Conservation (phyloP, 2,329 filamentous ascomycete genomes). For the Fusarium temperatum region DNA sequence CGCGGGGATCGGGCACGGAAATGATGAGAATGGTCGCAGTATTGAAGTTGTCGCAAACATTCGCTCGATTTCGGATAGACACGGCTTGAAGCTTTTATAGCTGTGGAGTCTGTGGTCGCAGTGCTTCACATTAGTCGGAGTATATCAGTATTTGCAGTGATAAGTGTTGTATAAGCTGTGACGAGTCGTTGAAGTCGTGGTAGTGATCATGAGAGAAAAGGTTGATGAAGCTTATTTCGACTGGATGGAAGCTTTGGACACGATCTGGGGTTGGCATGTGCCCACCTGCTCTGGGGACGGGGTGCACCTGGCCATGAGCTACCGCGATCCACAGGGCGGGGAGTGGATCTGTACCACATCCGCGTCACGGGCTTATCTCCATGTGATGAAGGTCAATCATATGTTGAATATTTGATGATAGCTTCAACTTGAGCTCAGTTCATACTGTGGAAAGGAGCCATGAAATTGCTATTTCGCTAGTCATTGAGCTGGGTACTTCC, state of each 20-base stretch:
- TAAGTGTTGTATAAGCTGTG: background rate
- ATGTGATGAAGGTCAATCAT: constrained; percentile 21
- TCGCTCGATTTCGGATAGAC: constrained; percentile 12
- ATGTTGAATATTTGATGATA: background rate
- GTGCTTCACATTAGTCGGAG: background rate
- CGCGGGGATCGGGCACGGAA: background rate
- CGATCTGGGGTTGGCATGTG: constrained; percentile 36
- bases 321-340: constrained; percentile 27
- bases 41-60: constrained; percentile 15
- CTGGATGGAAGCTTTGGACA: constrained; percentile 15
- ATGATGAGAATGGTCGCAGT: background rate
- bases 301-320: constrained; percentile 35
- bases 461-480: fast-evolving
- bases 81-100: background rate
- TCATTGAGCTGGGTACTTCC: background rate
- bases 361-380: constrained; percentile 27
- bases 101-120: background rate
- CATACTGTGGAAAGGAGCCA: no score
- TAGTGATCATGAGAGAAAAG: background rate
- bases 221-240: constrained; percentile 9
- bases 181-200: background rate
- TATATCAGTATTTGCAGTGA: no score
- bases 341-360: constrained; percentile 24
- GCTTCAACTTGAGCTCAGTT: background rate
- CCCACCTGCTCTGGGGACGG: constrained; percentile 9